Percentiles rank a stretch among this genome's conserved stretches.
phyloP scores from a whole-genome alignment of 495 filamentous ascomycete species.

The Daldinia childiae region DNA sequence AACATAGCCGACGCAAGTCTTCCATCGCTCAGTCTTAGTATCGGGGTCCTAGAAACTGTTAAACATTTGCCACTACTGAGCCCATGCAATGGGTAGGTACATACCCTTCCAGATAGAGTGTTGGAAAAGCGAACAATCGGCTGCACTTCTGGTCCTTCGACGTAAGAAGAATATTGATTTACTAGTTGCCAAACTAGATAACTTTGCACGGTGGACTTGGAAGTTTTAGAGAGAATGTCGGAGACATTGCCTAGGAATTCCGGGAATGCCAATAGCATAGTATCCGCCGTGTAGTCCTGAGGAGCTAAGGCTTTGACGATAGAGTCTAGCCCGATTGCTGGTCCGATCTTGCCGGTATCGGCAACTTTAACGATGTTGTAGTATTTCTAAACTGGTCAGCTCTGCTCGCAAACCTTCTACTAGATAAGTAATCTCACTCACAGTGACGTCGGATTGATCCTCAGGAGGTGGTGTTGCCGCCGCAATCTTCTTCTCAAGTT shows the following conservation, averaged over 20 bases:
- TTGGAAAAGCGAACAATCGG: conserved; percentile 68
- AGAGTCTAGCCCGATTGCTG: conserved; percentile 62
- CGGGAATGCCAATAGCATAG: conserved; percentile 61
- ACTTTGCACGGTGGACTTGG: conserved; percentile 47
- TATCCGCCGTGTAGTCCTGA: conserved; percentile 57
- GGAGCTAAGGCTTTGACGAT: conserved; percentile 66
- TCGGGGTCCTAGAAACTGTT: conserved; percentile 61
- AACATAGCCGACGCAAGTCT: conserved; percentile 68
- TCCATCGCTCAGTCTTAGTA: conserved; percentile 72
- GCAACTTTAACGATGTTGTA: conserved; percentile 51
- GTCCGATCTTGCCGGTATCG: conserved; percentile 62
- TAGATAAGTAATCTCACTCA: conserved; percentile 21
- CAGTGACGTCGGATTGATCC: conserved; percentile 52
- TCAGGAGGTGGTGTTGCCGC: conserved; percentile 66
- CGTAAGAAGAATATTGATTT: conserved; percentile 50
- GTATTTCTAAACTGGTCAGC: conserved; percentile 45
- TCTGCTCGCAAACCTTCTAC: not conserved
- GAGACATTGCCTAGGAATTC: conserved; percentile 48
- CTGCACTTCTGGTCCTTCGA: conserved; percentile 67
- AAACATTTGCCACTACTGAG: not conserved
- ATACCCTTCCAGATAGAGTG: conserved; percentile 47
- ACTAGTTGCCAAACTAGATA: conserved; percentile 50
- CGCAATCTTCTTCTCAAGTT: conserved; percentile 70
- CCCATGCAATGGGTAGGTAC: conserved; percentile 2
- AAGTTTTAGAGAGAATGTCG: conserved; percentile 46